A percentile compares a stretch with the other conserved stretches of the same genome.
Evolutionary conservation across 352 stramenopile genomes (phyloP).

Genomic region (Globisporangium lucens): DNA sequence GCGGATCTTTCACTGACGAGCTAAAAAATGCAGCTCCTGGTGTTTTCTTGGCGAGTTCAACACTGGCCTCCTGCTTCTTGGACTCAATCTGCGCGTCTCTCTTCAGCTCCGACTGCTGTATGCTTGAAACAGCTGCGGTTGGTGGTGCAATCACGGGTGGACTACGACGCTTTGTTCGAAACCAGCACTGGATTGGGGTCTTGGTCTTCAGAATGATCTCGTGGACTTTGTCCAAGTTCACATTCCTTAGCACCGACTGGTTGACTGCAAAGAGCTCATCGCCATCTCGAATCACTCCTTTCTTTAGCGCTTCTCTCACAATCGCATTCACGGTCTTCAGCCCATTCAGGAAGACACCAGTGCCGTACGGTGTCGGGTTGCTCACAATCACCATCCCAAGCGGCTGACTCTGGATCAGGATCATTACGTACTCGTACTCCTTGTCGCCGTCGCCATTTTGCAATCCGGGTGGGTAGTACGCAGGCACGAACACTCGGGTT

Average conservation of each 20-base stretch:
- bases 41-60: neutral
- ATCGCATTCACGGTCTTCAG: constrained; percentile 33
- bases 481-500: constrained; percentile 34
- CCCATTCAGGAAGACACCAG: constrained; percentile 27
- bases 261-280: constrained; percentile 73
- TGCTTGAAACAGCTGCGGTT: neutral
- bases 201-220: constrained; percentile 31
- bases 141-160: neutral
- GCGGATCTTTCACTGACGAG: neutral
- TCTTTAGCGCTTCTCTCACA: constrained; percentile 40
- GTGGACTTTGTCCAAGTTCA: constrained; percentile 26
- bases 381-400: constrained; percentile 52
- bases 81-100: neutral
- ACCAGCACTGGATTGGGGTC: constrained; percentile 53
- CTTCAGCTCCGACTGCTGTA: neutral
- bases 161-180: constrained; percentile 38
- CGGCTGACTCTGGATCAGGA: constrained; percentile 47
- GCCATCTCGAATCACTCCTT: constrained; percentile 49
- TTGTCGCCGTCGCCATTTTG: constrained; percentile 20
- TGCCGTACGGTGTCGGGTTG: neutral
- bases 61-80: neutral
- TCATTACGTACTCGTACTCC: constrained; percentile 59
- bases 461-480: constrained; percentile 24
- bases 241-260: constrained; percentile 36
- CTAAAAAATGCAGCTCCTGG: neutral